Percentiles rank a stretch among this genome's conserved stretches.
These are phyloP conservation scores for Eucalyptus regnans DNA, from an alignment of 345 rosid species.

Conservation along the genomic window DNA sequence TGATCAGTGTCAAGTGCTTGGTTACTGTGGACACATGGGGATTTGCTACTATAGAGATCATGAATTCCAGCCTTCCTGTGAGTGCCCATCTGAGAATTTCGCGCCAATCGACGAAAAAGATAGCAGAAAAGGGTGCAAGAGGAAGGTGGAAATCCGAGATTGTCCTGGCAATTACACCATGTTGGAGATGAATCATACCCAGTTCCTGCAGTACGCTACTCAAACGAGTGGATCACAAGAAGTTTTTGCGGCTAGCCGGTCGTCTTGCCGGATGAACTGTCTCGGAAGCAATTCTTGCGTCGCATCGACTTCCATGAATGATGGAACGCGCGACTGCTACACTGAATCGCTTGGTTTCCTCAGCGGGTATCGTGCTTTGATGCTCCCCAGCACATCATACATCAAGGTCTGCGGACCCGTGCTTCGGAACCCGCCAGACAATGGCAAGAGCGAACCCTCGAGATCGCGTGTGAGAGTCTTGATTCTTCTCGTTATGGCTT, in stretches of 20 bases:
- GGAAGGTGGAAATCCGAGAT: constrained; percentile 33
- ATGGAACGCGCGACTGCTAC: constrained; percentile 53
- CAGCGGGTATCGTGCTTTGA: constrained; percentile 39
- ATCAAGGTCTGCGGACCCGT: constrained; percentile 54
- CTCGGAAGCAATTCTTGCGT: constrained; percentile 26
- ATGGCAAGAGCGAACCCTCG: background rate
- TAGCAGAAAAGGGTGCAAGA: constrained; percentile 47
- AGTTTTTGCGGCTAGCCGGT: constrained; percentile 26
- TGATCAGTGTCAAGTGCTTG: constrained; percentile 59
- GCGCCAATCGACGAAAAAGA: constrained; percentile 32
- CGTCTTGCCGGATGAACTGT: constrained; percentile 49
- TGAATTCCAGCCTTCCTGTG: constrained; percentile 29
- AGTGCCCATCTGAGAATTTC: constrained; percentile 60
- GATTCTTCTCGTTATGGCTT: constrained; percentile 16
- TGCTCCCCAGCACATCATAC: constrained; percentile 49
- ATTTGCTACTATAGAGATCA: constrained; percentile 33
- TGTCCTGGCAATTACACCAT: constrained; percentile 37
- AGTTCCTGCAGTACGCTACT: constrained; percentile 29
- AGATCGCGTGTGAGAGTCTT: constrained; percentile 14
- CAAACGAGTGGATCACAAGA: constrained; percentile 12
- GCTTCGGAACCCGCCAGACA: constrained; percentile 10
- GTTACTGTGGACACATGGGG: constrained; percentile 58
- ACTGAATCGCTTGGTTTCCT: constrained; percentile 18
- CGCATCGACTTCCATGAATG: constrained; percentile 44
- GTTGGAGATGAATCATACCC: constrained; percentile 36